Conservation (phyloP, 805 yeast genomes). For the Pichia nanzhaoensis region DNA sequence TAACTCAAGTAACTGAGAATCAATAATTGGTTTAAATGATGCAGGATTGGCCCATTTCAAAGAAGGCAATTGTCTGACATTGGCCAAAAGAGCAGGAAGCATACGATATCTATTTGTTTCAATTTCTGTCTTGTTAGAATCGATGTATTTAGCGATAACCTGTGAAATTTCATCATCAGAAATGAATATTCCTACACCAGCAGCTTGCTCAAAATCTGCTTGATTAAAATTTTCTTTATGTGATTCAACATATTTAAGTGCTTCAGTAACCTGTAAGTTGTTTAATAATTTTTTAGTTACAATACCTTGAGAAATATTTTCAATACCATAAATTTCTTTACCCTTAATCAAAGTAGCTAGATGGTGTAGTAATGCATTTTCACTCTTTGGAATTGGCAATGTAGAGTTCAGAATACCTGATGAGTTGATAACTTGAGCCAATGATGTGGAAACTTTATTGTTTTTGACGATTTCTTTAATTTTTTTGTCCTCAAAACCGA, state of each 20-base stretch:
- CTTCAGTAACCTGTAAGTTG: slow-evolving; percentile 73
- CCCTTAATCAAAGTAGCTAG: slow-evolving; percentile 70
- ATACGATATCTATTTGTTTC: slow-evolving; percentile 68
- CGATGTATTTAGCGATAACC: slow-evolving; percentile 55
- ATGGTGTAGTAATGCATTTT: slow-evolving; percentile 62
- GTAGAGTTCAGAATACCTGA: slow-evolving; percentile 20
- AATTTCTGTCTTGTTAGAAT: slow-evolving; percentile 52
- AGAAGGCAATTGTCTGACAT: slow-evolving; percentile 62
- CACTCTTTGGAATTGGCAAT: slow-evolving; percentile 46
- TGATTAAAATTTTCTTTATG: slow-evolving; percentile 34
- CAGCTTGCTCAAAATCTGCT: slow-evolving; percentile 50
- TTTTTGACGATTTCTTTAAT: slow-evolving; percentile 78
- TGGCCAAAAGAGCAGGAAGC: slow-evolving; percentile 72
- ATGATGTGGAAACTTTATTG: slow-evolving; percentile 70
- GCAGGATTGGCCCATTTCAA: slow-evolving; percentile 92
- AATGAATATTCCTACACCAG: slow-evolving; percentile 79
- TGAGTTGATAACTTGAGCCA: slow-evolving; percentile 51
- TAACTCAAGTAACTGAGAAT: slow-evolving; percentile 59
- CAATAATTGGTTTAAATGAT: slow-evolving; percentile 80
- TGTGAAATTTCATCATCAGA: slow-evolving; percentile 57
- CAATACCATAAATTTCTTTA: slow-evolving; percentile 42
- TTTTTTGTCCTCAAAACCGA: slow-evolving; percentile 70
- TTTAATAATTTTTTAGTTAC: slow-evolving; percentile 57
- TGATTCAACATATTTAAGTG: slow-evolving; percentile 61
- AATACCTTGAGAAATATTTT: slow-evolving; percentile 54